Conservation (phyloP, 495 filamentous ascomycete species). For the Cercophora newfieldiana region DNA sequence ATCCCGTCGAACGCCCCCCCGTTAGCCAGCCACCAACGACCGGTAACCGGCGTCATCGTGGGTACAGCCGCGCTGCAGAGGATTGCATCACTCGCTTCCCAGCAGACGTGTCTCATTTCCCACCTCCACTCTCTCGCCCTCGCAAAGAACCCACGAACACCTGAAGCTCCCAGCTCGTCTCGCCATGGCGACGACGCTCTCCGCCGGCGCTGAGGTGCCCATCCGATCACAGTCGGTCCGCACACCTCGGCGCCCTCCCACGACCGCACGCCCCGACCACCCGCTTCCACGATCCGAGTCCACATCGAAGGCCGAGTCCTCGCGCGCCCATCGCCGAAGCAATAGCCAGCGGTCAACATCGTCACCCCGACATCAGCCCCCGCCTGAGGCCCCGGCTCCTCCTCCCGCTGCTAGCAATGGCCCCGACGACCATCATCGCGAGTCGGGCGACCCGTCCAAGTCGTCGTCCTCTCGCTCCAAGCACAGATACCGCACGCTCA, state of each 20-base stretch:
- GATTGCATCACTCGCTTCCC: slow-evolving; percentile 11
- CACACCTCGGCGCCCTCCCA: slow-evolving; percentile 34
- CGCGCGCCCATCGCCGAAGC: slow-evolving; percentile 46
- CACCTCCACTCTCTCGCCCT: neutral
- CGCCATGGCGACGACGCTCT: slow-evolving; percentile 33
- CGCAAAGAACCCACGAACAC: neutral
- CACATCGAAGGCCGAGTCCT: slow-evolving; percentile 40
- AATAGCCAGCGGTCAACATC: slow-evolving; percentile 33
- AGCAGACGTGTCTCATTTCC: neutral
- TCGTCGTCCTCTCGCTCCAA: slow-evolving; percentile 36
- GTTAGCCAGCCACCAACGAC: slow-evolving; percentile 10
- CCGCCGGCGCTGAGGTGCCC: slow-evolving; percentile 34
- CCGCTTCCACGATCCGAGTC: slow-evolving; percentile 36
- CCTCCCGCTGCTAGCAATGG: slow-evolving; percentile 48
- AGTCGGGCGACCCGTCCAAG: slow-evolving; percentile 41
- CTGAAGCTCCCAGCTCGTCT: neutral
- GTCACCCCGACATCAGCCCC: slow-evolving; percentile 29
- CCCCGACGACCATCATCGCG: slow-evolving; percentile 45
- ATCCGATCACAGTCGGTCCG: slow-evolving; percentile 40
- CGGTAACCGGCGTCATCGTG: slow-evolving; percentile 1
- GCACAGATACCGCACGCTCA: slow-evolving; percentile 73
- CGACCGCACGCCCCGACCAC: slow-evolving; percentile 33
- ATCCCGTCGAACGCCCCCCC: slow-evolving; percentile 12
- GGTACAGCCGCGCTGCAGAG: neutral
- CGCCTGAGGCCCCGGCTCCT: slow-evolving; percentile 55